Base-by-base conservation (phyloP, 202 grass and related monocot species). In the Cymbopogon flexuosus region DNA sequence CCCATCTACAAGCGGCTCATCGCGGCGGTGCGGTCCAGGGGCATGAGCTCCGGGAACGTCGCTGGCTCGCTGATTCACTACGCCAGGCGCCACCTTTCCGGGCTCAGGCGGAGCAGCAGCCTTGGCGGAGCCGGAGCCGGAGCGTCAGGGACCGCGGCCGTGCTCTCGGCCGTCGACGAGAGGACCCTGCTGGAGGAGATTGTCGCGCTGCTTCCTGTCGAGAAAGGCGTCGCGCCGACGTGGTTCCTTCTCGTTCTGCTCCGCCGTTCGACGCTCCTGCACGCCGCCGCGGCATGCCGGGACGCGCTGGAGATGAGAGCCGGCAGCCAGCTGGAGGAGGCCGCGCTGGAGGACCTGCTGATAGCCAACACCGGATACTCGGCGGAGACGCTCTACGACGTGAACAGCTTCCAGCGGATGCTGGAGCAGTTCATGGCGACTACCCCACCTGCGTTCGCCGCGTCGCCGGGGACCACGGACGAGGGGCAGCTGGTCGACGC, bases 1-100 rank as follows among this genome's bases (percentile, higher is more conserved):
- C 86, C 90, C 0, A 39, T 93, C 58, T 97, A 93, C 59, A 97
- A 91, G 81, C 54, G 90, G 67, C 71, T 97, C 42, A 93, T 97
- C 66, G 61, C 63, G 12, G 86, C 84, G 62, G 57, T 91, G 84
- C 78, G 72, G 78, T 85, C 84, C 49, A 91, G 75, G 70, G 90
- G 88, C 46, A 91, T 91, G 88, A 88, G 68, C 31, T 82, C 88
- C 22, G 79, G 72, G 62, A 86, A 62, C 62, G 62, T 97, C 24
- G 86, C 88, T 15, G 90, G 90, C 23, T 93, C 93, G 57, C 70
- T 97, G 10, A 86, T 67, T 75, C 81, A 97, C 79, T 93, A 97
- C 35, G 86, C 90, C n/a, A 84, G 73, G 86, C 84, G 56, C 22
- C 89, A 97, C 41, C 56, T 97, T 45, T 86, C 84, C 51, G 93